Evolutionary conservation across 2,329 filamentous ascomycete species (phyloP), one percentile per base, ranked within the genome.

Genomic region (Biscogniauxia marginata): DNA sequence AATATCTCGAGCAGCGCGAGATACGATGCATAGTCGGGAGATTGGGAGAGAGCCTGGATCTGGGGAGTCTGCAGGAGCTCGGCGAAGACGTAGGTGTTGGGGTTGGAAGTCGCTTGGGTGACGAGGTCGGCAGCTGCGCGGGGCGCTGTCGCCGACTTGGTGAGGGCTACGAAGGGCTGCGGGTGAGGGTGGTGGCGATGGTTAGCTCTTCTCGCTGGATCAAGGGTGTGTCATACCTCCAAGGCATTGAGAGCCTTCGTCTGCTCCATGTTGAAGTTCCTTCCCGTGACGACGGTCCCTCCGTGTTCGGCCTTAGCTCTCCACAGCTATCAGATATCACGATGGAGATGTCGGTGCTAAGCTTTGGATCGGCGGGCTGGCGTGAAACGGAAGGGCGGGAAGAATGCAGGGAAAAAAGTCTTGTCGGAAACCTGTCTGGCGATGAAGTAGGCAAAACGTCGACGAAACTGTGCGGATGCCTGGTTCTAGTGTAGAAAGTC

Each of bases 51-150:
- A 11, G 84, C 81, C 73, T 95, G 89, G 63, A 98, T 86, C 65
- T 91, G 86, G 0, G 90, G 85, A 1, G 87, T 86, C 66, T 89
- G 83, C 39, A 99, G 86, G n/a, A 99, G 87, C 76, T 98, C 93
- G 64, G 90, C 85, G 77, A 99, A 99, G 75, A 98, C 83, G 74
- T 88, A 99, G 63, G 93, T 96, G 74, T 92, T 90, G 23, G 90
- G 86, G 54, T 87, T 87, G n/a, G 91, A 92, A 50, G 92, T 98
- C 59, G 93, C 95, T 75, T 92, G 90, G 46, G 82, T 85, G 71
- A 98, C 84, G 53, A 98, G 84, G 71, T 96, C 92, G 68, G 90
- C 88, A 45, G 93, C 89, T 56, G 92, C 91, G 65, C 90, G 88
- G 44, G 91, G 88, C 9, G 92, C 91, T 6, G 85, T 90, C 60